Conservation (phyloP, 345 rosid species). For the Reutealis trisperma region DNA sequence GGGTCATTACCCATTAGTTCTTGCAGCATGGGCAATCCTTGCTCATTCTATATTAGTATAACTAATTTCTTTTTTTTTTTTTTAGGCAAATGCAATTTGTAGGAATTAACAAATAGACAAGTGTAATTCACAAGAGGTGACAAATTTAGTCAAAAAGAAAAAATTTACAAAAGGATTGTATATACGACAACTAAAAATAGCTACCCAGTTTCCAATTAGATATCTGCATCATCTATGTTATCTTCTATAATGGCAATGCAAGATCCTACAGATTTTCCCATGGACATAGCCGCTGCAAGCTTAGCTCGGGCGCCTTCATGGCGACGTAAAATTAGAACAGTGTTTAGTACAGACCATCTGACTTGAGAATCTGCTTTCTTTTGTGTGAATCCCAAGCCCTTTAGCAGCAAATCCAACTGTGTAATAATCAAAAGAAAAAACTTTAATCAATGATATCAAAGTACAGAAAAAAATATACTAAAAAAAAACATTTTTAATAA, state of each 20-base stretch:
- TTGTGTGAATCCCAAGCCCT: constrained; percentile 79
- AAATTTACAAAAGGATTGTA: background rate
- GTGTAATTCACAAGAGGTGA: background rate
- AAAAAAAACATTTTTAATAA: background rate
- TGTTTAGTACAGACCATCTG: constrained; percentile 85
- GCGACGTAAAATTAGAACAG: constrained; percentile 66
- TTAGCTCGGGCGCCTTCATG: constrained; percentile 64
- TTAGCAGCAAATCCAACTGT: constrained; percentile 69
- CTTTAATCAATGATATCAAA: background rate
- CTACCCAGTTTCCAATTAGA: constrained; percentile 26
- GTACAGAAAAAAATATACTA: too few relatives aligned
- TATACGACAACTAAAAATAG: background rate
- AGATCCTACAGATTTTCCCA: constrained; percentile 63
- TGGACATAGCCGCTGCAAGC: constrained; percentile 74
- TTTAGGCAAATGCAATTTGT: too few relatives aligned
- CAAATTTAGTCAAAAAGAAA: background rate
- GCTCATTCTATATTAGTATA: too few relatives aligned
- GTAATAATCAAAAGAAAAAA: background rate
- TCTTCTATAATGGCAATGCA: constrained; percentile 69
- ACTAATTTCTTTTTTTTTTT: too few relatives aligned
- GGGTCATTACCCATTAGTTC: too few relatives aligned
- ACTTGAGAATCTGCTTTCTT: constrained; percentile 89
- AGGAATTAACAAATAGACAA: background rate
- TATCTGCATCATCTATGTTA: constrained; percentile 47
- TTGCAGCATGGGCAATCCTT: too few relatives aligned